Base-by-base conservation (phyloP, 2,329 filamentous ascomycete species). In the Alternaria consortialis region DNA sequence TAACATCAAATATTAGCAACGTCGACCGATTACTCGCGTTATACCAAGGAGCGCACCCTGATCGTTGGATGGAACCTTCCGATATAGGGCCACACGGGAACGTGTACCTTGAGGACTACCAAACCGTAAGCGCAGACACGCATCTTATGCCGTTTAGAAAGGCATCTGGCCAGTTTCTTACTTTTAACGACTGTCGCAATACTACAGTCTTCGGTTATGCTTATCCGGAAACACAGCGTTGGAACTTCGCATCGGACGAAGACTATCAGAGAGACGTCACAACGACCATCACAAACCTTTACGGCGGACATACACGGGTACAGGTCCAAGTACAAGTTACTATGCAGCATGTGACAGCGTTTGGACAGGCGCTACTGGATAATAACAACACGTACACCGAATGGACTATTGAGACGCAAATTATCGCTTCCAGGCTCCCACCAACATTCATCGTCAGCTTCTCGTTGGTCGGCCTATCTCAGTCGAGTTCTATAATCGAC, bases 11-110 rank as follows among this genome's bases (percentile, higher is more conserved):
- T 8, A 2, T 36, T n/a, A 64, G 75, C 64, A 78, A 79, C 40
- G 71, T 78, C 36, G 77, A 79, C 54, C 74, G 77, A 13, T 56
- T 76, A 5, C 92, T 93, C 77, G 87, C 91, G 37, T 84, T 96
- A 66, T 95, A 91, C 89, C 91, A 94, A 79, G 82, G 85, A 1
- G 77, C 93, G 6, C 85, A 94, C 63, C 90, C 91, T 0, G 80
- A 86, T n/a, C 84, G 84, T 8, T 93, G 87, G 79, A 84, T 93
- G 11, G 78, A 83, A 25, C 84, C 88, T 0, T 61, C 62, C 4
- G 62, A 53, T 9, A 74, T 80, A 12, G 59, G 56, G n/a, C 58
- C 48, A 3, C 56, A 42, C 8, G 67, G 68, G 6, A 79, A 72
- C n/a, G 71, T 75, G 1, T 74, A 71, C 23, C 84, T 87, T 56